Evolutionary conservation across 2,329 filamentous ascomycete species (phyloP).

Genomic region (Albophoma yamanashiensis): DNA sequence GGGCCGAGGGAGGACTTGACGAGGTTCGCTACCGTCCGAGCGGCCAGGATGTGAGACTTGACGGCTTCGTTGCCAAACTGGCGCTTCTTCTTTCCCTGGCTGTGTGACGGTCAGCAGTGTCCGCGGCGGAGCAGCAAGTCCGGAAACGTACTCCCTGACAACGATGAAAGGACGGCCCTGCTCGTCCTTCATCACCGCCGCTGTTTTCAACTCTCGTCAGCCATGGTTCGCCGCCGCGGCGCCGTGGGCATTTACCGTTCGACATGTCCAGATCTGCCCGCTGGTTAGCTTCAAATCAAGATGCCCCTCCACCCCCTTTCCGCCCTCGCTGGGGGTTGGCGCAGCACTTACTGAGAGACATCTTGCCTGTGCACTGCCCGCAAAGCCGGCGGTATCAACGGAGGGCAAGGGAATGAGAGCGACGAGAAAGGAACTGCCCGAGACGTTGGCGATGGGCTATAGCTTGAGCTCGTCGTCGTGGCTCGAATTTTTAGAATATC

Average conservation of each 20-base stretch:
- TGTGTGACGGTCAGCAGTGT: conserved; percentile 25
- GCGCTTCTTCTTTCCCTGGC: conserved; percentile 95
- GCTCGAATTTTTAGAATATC: conserved; percentile 17
- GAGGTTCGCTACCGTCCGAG: conserved; percentile 90
- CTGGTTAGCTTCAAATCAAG: conserved; percentile 21
- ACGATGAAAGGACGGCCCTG: conserved; percentile 95
- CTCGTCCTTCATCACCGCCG: conserved; percentile 86
- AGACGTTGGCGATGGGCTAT: conserved; percentile 14
- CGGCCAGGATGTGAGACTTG: conserved; percentile 95
- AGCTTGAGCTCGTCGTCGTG: conserved; percentile 19
- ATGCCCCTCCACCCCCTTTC: not conserved
- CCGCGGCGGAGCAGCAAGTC: not conserved
- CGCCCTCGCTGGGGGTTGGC: not conserved
- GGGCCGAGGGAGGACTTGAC: conserved; percentile 96
- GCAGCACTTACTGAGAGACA: conserved; percentile 27
- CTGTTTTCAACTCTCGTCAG: conserved; percentile 24
- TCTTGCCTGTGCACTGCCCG: conserved; percentile 18
- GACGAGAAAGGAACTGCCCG: conserved; percentile 10
- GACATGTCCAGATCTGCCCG: conserved; percentile 67
- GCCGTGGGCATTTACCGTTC: conserved; percentile 50
- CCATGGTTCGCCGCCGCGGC: conserved; percentile 8
- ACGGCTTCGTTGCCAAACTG: conserved; percentile 94
- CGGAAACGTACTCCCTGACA: conserved; percentile 73
- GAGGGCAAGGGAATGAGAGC: not conserved
- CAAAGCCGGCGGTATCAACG: conserved; percentile 13